Percentiles rank a stretch among this genome's conserved stretches.
Conservation (phyloP, 2,329 filamentous ascomycete species). For the Hypoxylon sp. region DNA sequence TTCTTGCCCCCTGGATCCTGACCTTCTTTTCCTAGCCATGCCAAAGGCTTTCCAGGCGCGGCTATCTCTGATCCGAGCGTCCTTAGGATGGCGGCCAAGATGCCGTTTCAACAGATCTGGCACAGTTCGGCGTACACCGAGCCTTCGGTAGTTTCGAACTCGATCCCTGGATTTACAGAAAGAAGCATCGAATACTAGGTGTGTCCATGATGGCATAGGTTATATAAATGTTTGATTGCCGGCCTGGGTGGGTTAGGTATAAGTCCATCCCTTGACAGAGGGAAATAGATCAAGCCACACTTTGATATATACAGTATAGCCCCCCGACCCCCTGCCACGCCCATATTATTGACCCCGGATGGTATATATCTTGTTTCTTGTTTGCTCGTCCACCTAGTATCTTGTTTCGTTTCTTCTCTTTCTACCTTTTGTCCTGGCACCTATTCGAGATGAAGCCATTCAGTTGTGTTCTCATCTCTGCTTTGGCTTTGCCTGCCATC, state of each 20-base stretch:
- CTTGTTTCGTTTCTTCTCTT: neutral
- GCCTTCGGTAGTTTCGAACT: conserved; percentile 9
- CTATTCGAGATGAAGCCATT: conserved; percentile 42
- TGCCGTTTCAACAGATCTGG: conserved; percentile 7
- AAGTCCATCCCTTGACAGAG: neutral
- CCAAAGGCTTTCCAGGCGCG: neutral
- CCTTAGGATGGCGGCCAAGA: conserved; percentile 22
- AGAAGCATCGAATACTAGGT: conserved; percentile 1
- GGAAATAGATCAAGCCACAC: conserved; percentile 10
- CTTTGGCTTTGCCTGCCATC: conserved; percentile 36
- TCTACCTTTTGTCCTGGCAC: neutral
- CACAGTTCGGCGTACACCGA: conserved; percentile 6
- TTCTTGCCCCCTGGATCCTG: neutral
- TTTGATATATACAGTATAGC: neutral
- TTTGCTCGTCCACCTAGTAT: conserved; percentile 2
- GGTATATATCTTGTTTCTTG: neutral
- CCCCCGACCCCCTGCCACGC: conserved; percentile 17
- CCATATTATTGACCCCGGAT: conserved; percentile 1
- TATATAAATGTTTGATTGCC: no score
- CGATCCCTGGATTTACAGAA: neutral
- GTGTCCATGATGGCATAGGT: neutral
- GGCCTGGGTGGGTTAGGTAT: no score
- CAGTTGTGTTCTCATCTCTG: conserved; percentile 38
- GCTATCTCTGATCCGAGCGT: neutral
- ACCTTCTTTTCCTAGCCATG: neutral